These are phyloP conservation scores for Berberis thunbergii DNA, from an alignment of 164 flowering plant genomes.

Conservation along the genomic window DNA sequence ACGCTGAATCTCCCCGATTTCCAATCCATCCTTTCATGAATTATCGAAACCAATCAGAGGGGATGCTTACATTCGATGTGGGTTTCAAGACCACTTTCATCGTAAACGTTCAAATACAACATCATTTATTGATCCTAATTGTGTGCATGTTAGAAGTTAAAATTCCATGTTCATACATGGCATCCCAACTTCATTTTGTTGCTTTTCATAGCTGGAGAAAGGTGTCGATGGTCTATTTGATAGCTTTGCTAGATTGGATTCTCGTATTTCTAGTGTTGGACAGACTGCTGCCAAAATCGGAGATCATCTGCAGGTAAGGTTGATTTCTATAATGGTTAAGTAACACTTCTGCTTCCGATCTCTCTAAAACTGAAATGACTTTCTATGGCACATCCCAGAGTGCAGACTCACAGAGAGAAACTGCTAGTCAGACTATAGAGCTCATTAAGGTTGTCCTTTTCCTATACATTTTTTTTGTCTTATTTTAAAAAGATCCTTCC, in stretches of 20 bases:
- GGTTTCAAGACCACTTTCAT: no score
- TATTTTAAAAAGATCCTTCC: neutral
- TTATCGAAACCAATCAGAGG: no score
- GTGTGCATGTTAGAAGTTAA: no score
- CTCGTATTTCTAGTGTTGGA: constrained; percentile 99
- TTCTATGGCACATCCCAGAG: constrained; percentile 45
- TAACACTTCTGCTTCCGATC: neutral
- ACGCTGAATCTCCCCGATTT: no score
- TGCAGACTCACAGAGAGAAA: constrained; percentile 97
- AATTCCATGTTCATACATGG: no score
- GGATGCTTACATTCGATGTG: no score
- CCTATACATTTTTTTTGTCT: neutral
- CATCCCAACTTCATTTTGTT: neutral
- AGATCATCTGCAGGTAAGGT: constrained; percentile 90
- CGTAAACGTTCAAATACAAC: no score
- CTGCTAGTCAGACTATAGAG: constrained; percentile 97
- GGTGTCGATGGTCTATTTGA: constrained; percentile 96
- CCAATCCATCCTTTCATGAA: no score
- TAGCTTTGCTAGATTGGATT: constrained; percentile 94
- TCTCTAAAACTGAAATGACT: neutral
- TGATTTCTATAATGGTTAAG: neutral
- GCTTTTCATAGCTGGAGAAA: constrained; percentile 66
- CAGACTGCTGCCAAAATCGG: constrained; percentile 99
- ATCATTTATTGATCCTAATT: no score
- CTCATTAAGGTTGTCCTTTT: constrained; percentile 68